Percentiles rank a stretch among this genome's conserved stretches.
Conservation (phyloP, 2,329 filamentous ascomycete genomes). For the Monosporascus sp. region DNA sequence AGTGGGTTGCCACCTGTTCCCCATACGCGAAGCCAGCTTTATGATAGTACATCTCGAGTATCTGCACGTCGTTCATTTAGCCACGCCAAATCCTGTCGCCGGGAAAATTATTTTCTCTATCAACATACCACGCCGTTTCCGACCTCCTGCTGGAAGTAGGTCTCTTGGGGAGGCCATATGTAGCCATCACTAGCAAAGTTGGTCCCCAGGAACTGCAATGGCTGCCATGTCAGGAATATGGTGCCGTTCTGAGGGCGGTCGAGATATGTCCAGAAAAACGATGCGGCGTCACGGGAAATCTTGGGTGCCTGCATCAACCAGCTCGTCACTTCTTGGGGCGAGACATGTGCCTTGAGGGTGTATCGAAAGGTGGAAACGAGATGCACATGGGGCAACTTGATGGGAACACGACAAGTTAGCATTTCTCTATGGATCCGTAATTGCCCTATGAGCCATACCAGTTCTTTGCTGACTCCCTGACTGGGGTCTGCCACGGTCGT, state of each 20-base stretch:
- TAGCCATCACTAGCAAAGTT: conserved; percentile 89
- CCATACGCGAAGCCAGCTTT: conserved; percentile 73
- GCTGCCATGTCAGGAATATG: conserved; percentile 85
- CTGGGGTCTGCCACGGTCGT: conserved; percentile 39
- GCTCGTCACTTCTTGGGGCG: conserved; percentile 71
- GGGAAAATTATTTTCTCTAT: neutral
- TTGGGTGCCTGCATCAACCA: conserved; percentile 80
- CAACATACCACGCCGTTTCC: conserved; percentile 52
- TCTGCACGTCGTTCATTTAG: conserved; percentile 42
- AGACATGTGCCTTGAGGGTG: conserved; percentile 65
- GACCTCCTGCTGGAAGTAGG: conserved; percentile 67
- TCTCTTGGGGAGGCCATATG: conserved; percentile 81
- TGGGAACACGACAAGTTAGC: no score
- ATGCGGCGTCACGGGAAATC: conserved; percentile 75
- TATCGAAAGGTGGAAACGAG: conserved; percentile 81
- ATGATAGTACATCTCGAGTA: conserved; percentile 83
- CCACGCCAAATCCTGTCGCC: no score
- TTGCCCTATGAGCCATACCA: conserved; percentile 25
- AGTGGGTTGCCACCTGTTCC: conserved; percentile 70
- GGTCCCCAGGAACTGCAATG: conserved; percentile 61
- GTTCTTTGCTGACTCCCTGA: conserved; percentile 38
- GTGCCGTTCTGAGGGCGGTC: conserved; percentile 76
- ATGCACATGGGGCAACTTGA: conserved; percentile 80
- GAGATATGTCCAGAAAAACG: conserved; percentile 92
- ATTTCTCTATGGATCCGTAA: no score